Base-by-base conservation (phyloP, 257 asterid genomes). In the Scutellaria baicalensis region DNA sequence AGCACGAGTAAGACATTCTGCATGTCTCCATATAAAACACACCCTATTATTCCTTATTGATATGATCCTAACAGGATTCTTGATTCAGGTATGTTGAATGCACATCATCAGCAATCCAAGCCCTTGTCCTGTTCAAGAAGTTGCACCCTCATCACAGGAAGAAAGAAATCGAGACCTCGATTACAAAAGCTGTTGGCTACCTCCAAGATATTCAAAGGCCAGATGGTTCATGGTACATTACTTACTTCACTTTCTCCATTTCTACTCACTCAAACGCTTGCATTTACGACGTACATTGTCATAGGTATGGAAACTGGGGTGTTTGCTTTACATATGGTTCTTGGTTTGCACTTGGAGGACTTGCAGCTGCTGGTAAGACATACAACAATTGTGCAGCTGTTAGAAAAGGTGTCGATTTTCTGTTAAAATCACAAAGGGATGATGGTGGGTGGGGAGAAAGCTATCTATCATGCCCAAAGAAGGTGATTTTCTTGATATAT, bases 381-480 rank as follows among this genome's bases (percentile, higher is more conserved):
- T 87, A 83, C 65, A 40, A 64, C 20, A 84, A 83, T 21, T 83
- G 90, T 43, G 65, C 68, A 18, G 74, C 89, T 10, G 74, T 91
- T 9, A 75, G 85, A n/a, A 89, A 70, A 80, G 89, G 80, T 5
- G 93, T 87, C 35, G 64, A 74, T 17, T 91, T 91, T 69, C 79
- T 91, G 45, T 68, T 91, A 1, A 78, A 69, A 59, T 64, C 89
- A 65, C 97, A 91, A 50, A 84, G 78, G 12, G 81, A 66, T 2
- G 82, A 89, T 73, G 97, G 97, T 45, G 96, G 96, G 11, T 89
- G 97, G 97, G 92, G 97, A 6, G 96, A 91, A 74, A 91, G 97
- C 84, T 91, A 83, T 70, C 85, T 82, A 21, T 91, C 95, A 10
- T 85, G 95, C 64, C 89, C 91, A 1, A 83, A 81, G 7, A 89